Evolutionary conservation across 306 rosid species (phyloP).

Genomic region (Inga leiocalycina): DNA sequence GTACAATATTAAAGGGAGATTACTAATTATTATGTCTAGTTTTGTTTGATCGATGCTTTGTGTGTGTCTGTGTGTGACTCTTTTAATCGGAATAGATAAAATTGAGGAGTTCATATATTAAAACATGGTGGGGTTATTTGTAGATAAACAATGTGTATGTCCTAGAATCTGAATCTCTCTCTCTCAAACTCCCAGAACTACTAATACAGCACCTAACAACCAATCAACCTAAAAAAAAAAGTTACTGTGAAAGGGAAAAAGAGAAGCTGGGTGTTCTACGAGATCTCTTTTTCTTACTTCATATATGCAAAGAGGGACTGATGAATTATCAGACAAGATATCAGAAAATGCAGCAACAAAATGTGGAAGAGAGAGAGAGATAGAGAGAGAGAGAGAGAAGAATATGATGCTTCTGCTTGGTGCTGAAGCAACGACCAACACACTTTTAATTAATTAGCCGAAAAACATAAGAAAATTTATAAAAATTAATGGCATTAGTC

Average conservation of each 20-base stretch:
- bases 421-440: constrained; percentile 51
- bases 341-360: constrained; percentile 40
- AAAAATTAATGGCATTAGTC: constrained; percentile 35
- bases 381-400: constrained; percentile 14
- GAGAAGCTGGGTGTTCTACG: constrained; percentile 12
- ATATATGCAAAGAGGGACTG: constrained; percentile 50
- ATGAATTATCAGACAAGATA: constrained; percentile 53
- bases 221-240: background rate
- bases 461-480: background rate
- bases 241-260: background rate
- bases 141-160: constrained; percentile 20
- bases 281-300: constrained; percentile 7
- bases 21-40: constrained; percentile 46
- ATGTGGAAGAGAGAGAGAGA: background rate
- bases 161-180: constrained; percentile 39
- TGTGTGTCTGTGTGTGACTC: background rate
- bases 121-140: constrained; percentile 23
- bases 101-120: constrained; percentile 15
- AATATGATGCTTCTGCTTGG: constrained; percentile 47
- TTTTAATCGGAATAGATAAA: constrained; percentile 31
- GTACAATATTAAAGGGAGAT: constrained; percentile 29
- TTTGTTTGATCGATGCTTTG: background rate
- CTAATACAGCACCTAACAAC: background rate
- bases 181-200: background rate
- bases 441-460: constrained; percentile 17